Evolutionary conservation across 1,284 basidiomycete species (phyloP).

Genomic region (Naganishia sp.): DNA sequence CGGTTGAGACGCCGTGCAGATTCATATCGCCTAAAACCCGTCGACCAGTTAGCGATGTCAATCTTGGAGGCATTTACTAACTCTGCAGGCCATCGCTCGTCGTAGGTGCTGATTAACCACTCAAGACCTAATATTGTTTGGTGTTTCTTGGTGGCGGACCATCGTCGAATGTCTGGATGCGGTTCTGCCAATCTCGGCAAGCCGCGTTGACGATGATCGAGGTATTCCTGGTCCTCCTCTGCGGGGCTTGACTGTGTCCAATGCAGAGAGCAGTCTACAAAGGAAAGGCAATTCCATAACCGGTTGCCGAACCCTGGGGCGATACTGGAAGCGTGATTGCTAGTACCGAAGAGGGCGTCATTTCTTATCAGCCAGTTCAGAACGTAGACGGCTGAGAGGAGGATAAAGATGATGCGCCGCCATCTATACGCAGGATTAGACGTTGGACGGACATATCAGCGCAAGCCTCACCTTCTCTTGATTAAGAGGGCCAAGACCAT

Average conservation of each 20-base stretch:
- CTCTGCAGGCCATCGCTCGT: background rate
- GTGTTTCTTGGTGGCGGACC: background rate
- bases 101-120: background rate
- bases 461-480: too few species aligned
- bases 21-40: background rate
- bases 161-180: background rate
- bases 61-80: background rate
- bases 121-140: background rate
- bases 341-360: too few species aligned
- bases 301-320: background rate
- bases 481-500: too few species aligned
- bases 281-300: background rate
- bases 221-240: background rate
- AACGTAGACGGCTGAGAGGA: too few species aligned
- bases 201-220: background rate
- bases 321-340: too few species aligned
- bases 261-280: background rate
- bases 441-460: too few species aligned
- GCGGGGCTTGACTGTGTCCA: background rate
- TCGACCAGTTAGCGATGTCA: background rate
- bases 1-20: background rate
- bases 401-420: too few species aligned
- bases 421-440: too few species aligned
- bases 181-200: background rate
- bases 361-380: too few species aligned